phyloP scores from a whole-genome alignment of 176 grass and related monocot genomes.

The Ampelocalamus luodianensis region DNA sequence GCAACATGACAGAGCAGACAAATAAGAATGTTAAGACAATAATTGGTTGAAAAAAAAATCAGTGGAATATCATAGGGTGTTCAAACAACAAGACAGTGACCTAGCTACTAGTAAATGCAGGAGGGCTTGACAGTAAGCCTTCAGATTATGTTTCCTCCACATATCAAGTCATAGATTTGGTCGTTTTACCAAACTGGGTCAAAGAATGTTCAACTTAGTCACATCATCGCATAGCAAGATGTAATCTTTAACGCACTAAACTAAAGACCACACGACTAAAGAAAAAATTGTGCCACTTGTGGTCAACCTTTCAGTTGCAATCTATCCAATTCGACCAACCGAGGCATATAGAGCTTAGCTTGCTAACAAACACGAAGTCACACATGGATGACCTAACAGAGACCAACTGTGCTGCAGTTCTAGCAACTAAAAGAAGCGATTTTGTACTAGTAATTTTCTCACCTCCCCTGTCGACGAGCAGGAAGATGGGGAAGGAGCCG shows the following conservation, averaged over 20 bases:
- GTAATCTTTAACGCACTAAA: background rate
- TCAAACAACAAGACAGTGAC: background rate
- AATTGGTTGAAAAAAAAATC: background rate
- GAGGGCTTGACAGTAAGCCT: background rate
- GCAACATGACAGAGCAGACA: background rate
- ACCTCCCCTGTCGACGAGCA: constrained; percentile 89
- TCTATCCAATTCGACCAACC: background rate
- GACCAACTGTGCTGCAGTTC: background rate
- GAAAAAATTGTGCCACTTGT: background rate
- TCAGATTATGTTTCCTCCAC: background rate
- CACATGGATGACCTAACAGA: too few relatives aligned
- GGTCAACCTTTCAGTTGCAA: background rate
- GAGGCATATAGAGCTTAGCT: background rate
- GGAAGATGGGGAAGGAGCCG: constrained; percentile 70
- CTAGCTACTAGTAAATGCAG: background rate
- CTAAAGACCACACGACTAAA: background rate
- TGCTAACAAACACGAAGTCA: too few relatives aligned
- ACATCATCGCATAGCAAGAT: constrained; percentile 2
- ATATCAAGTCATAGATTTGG: background rate
- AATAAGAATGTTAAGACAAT: constrained; percentile 5
- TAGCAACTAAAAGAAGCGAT: background rate
- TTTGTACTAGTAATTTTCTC: constrained; percentile 6
- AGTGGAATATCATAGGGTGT: background rate
- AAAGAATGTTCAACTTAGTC: background rate
- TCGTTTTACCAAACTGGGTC: constrained; percentile 4